Base-by-base conservation (phyloP, 208 protist species). In the Wallacemonas sp. region DNA sequence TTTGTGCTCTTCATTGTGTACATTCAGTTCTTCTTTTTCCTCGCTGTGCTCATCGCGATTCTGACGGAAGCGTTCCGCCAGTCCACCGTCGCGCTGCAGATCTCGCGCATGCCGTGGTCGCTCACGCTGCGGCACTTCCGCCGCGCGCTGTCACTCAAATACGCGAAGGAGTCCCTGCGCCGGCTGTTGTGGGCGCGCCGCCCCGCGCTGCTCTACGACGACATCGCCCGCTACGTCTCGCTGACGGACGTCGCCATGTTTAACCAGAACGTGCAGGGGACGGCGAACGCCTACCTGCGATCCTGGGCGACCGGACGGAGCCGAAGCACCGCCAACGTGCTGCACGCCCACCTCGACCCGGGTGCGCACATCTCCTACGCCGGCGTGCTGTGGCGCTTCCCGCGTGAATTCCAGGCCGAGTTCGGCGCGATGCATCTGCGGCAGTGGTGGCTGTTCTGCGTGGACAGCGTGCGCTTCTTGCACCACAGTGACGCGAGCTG, bases 321-420 rank as follows among this genome's bases (percentile, higher is more conserved):
- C 9, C 33, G 11, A 9, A 47, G 21, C 16, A 9, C 32, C 12
- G 24, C 26, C 4, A 26, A n/a, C 38, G 34, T 52, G 32, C 56
- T 27, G 0, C 34, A 39, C 38, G 19, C 23, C 17, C 26, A 43
- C 33, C 61, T 70, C 33, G 58, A 67, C 21, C 49, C 47, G 11
- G 57, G 48, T 29, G 61, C 55, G 30, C 56, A 63, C 49, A 68
- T 69, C 61, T 64, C 70, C 43, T 75, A 69, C 56, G 29, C 38
- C 17, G 56, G 55, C 34, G 43, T 83, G 44, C 68, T 83, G 44
- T 83, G 78, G 78, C 64, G 75, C 49, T 49, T 83, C 24, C 77
- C 77, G 32, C 72, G 70, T 12, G 65, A 60, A 56, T 70, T 83
- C 57, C 77, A 79, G 63, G 69, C 58, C 9, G 77, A 83, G 66